Conservation (phyloP, 2,329 filamentous ascomycete species). For the Aspergillus japonicus region DNA sequence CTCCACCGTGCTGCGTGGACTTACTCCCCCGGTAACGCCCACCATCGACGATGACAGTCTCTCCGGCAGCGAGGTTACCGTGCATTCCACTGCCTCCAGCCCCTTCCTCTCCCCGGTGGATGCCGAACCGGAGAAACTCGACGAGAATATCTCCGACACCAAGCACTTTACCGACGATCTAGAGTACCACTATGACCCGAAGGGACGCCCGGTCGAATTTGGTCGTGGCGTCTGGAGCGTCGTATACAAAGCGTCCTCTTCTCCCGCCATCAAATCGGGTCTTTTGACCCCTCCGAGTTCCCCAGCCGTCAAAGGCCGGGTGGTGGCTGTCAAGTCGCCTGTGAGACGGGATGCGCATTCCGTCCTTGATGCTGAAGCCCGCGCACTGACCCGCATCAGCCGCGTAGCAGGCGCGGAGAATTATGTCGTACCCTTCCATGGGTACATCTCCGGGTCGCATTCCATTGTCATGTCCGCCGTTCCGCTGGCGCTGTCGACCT, state of each 20-base stretch:
- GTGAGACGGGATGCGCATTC: constrained; percentile 40
- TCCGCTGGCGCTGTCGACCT: constrained; percentile 43
- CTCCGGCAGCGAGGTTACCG: constrained; percentile 9
- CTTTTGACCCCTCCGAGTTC: constrained; percentile 37
- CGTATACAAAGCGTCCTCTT: constrained; percentile 44
- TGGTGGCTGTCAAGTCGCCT: constrained; percentile 49
- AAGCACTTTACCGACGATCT: constrained; percentile 35
- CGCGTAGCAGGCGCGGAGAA: constrained; percentile 31
- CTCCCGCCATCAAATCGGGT: constrained; percentile 11
- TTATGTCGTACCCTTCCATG: constrained; percentile 47
- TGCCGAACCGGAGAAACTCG: constrained; percentile 3
- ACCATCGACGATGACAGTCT: constrained; percentile 22
- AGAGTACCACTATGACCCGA: constrained; percentile 29
- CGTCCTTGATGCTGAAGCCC: constrained; percentile 45
- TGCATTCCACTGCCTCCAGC: constrained; percentile 4
- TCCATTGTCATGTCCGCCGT: constrained; percentile 48
- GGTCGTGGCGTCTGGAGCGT: constrained; percentile 50
- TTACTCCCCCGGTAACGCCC: constrained; percentile 40
- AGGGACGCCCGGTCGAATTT: constrained; percentile 38
- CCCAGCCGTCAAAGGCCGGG: constrained; percentile 28
- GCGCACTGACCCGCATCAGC: constrained; percentile 41
- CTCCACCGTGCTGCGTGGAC: constrained; percentile 17
- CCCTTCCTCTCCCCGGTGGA: constrained; percentile 9
- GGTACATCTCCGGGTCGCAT: constrained; percentile 38
- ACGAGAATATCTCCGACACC: neutral